A percentile compares a stretch with the other conserved stretches of the same genome.
Evolutionary conservation across 495 filamentous ascomycete species (phyloP).

Genomic region (Lophiostoma macrostomum): DNA sequence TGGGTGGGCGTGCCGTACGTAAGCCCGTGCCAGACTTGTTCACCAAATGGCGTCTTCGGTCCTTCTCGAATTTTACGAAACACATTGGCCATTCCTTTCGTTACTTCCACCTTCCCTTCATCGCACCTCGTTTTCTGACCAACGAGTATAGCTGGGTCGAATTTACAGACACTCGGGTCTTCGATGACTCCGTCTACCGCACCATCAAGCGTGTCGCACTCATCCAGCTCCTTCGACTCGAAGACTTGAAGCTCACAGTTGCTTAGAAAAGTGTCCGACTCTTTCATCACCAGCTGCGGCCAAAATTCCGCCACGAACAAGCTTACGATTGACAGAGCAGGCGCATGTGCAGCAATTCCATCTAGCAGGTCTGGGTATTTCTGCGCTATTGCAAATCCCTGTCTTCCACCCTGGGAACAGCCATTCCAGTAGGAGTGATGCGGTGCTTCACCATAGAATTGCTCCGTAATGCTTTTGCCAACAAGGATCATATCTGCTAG

Average conservation of each 20-base stretch:
- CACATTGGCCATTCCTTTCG: slow-evolving; percentile 24
- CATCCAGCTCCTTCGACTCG: slow-evolving; percentile 30
- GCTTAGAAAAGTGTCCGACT: slow-evolving; percentile 15
- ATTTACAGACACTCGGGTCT: slow-evolving; percentile 41
- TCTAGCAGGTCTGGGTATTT: slow-evolving; percentile 24
- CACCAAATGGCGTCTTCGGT: slow-evolving; percentile 21
- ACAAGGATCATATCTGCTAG: slow-evolving; percentile 12
- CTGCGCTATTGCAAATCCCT: slow-evolving; percentile 28
- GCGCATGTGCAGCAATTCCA: slow-evolving; percentile 23
- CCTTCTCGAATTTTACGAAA: slow-evolving; percentile 31
- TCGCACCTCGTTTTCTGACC: slow-evolving; percentile 35
- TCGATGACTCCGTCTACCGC: slow-evolving; percentile 42
- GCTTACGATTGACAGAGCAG: slow-evolving; percentile 6
- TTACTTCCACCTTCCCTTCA: slow-evolving; percentile 18
- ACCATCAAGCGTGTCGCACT: slow-evolving; percentile 45
- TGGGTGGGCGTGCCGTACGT: slow-evolving; percentile 17
- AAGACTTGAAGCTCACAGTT: slow-evolving; percentile 36
- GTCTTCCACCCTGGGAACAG: slow-evolving; percentile 25
- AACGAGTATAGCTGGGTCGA: slow-evolving; percentile 39
- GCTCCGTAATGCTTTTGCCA: slow-evolving; percentile 20
- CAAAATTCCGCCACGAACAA: slow-evolving; percentile 8
- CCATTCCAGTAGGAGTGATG: slow-evolving; percentile 30
- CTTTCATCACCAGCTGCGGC: slow-evolving; percentile 31
- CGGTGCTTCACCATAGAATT: slow-evolving; percentile 12
- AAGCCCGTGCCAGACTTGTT: slow-evolving; percentile 27